phyloP scores from a whole-genome alignment of 495 filamentous ascomycete species.

The Achaetomiella virescens region DNA sequence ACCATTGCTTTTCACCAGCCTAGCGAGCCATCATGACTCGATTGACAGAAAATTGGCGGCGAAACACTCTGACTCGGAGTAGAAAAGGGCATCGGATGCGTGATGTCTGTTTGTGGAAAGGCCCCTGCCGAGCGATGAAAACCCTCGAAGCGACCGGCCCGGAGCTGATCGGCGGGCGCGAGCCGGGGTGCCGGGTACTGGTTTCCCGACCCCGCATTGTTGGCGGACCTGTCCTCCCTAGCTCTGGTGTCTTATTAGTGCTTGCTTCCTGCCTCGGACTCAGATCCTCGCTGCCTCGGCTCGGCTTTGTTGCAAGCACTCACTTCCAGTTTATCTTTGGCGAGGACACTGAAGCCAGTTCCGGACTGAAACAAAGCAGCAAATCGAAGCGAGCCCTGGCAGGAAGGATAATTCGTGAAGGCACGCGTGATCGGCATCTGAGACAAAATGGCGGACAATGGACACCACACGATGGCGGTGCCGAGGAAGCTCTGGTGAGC shows the following conservation, averaged over 20 bases:
- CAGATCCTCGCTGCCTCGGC: not conserved
- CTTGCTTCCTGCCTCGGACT: not conserved
- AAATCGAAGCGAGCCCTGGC: too few species aligned
- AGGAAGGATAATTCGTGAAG: too few species aligned
- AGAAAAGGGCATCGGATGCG: too few species aligned
- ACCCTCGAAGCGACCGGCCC: not conserved
- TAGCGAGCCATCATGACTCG: too few species aligned
- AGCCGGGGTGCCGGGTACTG: slow-evolving; percentile 5
- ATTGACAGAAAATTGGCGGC: too few species aligned
- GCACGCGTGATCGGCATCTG: not conserved
- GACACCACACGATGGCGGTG: slow-evolving; percentile 11
- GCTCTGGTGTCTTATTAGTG: not conserved
- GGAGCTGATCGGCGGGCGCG: slow-evolving; percentile 5
- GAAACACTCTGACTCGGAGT: too few species aligned
- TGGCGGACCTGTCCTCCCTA: not conserved
- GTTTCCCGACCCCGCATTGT: slow-evolving; percentile 11
- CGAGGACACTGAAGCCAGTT: not conserved
- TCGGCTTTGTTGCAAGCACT: not conserved
- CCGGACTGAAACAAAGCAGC: too few species aligned
- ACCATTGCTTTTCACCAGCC: too few species aligned
- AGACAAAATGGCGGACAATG: not conserved
- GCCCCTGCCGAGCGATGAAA: not conserved
- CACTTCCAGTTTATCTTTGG: not conserved
- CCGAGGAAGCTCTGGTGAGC: slow-evolving; percentile 43
- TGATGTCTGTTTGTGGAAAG: too few species aligned